phyloP scores from a whole-genome alignment of 495 filamentous ascomycete species.

The Opeltia flavorubescens region DNA sequence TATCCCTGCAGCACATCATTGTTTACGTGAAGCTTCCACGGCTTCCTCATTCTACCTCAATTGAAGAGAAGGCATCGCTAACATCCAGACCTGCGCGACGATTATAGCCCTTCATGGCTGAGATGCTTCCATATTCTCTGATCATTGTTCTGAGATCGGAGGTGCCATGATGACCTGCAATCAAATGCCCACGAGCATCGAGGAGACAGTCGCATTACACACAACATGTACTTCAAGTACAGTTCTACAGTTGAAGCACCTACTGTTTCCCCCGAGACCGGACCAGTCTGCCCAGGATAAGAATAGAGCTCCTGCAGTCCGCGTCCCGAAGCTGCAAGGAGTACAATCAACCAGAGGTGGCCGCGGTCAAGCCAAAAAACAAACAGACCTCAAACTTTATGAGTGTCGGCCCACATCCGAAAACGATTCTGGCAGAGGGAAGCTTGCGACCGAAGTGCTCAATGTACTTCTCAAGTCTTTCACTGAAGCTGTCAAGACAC shows the following conservation, averaged over 20 bases:
- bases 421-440: constrained; percentile 42
- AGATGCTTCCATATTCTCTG: no score
- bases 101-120: no score
- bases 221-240: constrained; percentile 38
- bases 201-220: constrained; percentile 32
- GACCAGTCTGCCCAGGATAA: neutral
- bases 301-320: constrained; percentile 9
- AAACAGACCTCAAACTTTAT: constrained; percentile 16
- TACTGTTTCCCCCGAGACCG: constrained; percentile 24
- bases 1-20: no score
- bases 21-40: no score
- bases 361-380: constrained; percentile 18
- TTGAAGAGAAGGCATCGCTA: no score
- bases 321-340: constrained; percentile 11
- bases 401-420: constrained; percentile 1
- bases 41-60: no score
- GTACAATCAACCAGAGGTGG: constrained; percentile 4
- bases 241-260: constrained; percentile 31
- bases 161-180: neutral
- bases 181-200: constrained; percentile 23
- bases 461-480: constrained; percentile 64
- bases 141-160: neutral
- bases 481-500: constrained; percentile 46
- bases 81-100: no score
- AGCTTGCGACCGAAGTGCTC: constrained; percentile 68